Conservation (phyloP, 768 basidiomycete genomes). For the Arthromyces matolae region DNA sequence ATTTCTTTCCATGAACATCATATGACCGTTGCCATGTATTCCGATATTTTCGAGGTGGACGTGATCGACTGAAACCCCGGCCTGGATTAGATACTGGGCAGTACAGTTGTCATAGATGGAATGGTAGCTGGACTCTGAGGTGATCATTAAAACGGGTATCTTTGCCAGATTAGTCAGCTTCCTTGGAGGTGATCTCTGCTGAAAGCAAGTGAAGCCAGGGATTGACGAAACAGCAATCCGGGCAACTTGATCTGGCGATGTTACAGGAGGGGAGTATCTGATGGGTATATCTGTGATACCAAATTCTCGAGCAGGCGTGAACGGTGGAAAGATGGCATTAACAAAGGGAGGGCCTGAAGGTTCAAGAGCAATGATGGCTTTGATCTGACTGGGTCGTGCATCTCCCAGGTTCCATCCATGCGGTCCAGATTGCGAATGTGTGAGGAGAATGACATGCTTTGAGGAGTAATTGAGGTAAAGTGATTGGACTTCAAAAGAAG, state of each 20-base stretch:
- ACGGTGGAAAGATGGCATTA: constrained; percentile 34
- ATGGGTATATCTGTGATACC: constrained; percentile 49
- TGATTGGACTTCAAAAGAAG: not conserved
- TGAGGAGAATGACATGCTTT: constrained; percentile 45
- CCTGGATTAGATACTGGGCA: constrained; percentile 39
- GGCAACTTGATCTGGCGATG: constrained; percentile 34
- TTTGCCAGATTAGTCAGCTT: constrained; percentile 37
- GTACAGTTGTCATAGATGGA: constrained; percentile 45
- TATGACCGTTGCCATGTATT: constrained; percentile 51
- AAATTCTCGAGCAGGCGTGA: constrained; percentile 36
- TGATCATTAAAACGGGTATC: constrained; percentile 45
- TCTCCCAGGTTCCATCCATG: constrained; percentile 50
- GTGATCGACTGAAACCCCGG: constrained; percentile 42
- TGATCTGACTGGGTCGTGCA: constrained; percentile 38
- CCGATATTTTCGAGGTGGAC: constrained; percentile 38
- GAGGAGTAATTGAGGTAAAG: not conserved
- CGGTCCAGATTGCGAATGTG: constrained; percentile 49
- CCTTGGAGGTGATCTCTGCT: constrained; percentile 40
- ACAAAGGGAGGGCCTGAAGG: constrained; percentile 50
- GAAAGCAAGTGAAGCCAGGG: constrained; percentile 36
- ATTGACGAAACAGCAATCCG: constrained; percentile 23
- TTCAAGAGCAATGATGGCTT: constrained; percentile 47
- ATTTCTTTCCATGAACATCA: constrained; percentile 57
- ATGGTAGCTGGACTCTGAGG: constrained; percentile 49
- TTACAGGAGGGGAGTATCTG: constrained; percentile 38